phyloP scores from a whole-genome alignment of 306 rosid species.

The Sindora glabra region DNA sequence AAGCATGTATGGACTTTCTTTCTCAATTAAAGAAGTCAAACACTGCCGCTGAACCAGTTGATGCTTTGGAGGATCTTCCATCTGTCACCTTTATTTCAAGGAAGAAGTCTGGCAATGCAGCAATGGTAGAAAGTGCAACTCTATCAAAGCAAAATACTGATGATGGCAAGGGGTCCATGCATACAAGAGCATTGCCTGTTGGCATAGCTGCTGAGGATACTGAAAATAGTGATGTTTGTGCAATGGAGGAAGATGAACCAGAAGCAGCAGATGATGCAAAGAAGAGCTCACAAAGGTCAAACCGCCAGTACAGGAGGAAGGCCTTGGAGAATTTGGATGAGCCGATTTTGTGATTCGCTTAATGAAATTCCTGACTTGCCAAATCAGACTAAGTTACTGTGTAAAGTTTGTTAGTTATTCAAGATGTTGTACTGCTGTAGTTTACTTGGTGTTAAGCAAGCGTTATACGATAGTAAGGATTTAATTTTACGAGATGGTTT shows the following conservation, averaged over 20 bases:
- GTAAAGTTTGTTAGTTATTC: no score
- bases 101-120: slow-evolving; percentile 57
- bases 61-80: slow-evolving; percentile 40
- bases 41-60: slow-evolving; percentile 18
- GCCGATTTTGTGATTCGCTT: slow-evolving; percentile 6
- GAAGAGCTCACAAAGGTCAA: slow-evolving; percentile 34
- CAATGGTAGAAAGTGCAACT: slow-evolving; percentile 43
- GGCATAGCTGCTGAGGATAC: slow-evolving; percentile 40
- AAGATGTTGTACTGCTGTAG: no score
- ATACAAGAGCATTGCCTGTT: slow-evolving; percentile 26
- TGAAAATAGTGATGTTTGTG: slow-evolving; percentile 51
- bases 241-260: slow-evolving; percentile 88
- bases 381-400: background rate
- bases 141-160: slow-evolving; percentile 34
- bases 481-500: no score
- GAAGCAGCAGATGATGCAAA: slow-evolving; percentile 23
- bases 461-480: no score
- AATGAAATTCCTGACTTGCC: background rate
- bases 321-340: slow-evolving; percentile 33
- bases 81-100: slow-evolving; percentile 67
- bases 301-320: slow-evolving; percentile 67
- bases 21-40: slow-evolving; percentile 41
- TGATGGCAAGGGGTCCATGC: slow-evolving; percentile 25
- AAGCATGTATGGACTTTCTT: slow-evolving; percentile 66
- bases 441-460: no score